Evolutionary conservation across 176 grass and related monocot species (phyloP).

Genomic region (Hyparrhenia diplandra): DNA sequence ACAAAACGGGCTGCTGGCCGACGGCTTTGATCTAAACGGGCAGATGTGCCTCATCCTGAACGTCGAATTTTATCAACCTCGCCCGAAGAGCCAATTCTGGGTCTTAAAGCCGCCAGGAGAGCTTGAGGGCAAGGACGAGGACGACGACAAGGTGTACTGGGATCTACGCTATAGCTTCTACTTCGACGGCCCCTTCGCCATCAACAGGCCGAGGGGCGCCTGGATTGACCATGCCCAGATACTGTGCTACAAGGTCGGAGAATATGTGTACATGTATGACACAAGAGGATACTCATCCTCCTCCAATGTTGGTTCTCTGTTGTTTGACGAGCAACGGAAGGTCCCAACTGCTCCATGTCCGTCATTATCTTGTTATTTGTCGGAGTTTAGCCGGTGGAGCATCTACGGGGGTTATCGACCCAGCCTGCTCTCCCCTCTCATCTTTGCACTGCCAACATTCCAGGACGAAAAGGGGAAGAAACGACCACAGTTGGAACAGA

Average conservation of each 20-base stretch:
- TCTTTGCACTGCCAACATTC: no score
- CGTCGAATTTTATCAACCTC: background rate
- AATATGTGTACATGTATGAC: background rate
- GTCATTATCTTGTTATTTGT: background rate
- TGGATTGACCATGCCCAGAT: background rate
- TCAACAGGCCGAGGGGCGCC: background rate
- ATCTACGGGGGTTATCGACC: no score
- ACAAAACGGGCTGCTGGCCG: background rate
- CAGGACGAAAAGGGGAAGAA: no score
- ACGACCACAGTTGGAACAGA: no score
- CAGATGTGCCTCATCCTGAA: background rate
- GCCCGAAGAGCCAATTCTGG: background rate
- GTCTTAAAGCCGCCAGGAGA: background rate
- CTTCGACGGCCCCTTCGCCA: fast-evolving
- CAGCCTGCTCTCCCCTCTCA: no score
- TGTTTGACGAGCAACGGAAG: background rate
- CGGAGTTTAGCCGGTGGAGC: background rate
- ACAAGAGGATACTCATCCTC: background rate
- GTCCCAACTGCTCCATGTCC: background rate
- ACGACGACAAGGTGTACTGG: background rate
- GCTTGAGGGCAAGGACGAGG: background rate
- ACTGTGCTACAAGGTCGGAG: background rate
- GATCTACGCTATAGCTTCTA: background rate
- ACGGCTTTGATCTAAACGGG: background rate
- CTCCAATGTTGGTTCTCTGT: background rate